Evolutionary conservation across 2,329 filamentous ascomycete species (phyloP).

Genomic region (Colletotrichum plurivorum): DNA sequence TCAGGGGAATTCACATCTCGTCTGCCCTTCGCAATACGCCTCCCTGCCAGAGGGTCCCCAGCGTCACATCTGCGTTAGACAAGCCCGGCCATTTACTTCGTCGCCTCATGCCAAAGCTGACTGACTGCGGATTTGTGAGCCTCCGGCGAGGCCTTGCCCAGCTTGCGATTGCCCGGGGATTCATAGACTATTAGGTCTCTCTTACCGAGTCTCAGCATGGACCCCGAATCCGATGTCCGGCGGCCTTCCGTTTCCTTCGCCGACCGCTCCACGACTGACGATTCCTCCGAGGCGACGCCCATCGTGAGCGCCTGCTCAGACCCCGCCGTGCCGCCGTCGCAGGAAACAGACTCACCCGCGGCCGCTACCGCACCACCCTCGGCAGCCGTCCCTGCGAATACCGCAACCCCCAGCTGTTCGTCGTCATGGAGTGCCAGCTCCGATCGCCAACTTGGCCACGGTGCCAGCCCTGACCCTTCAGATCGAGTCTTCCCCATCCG

Average conservation of each 20-base stretch:
- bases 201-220: conserved; percentile 10
- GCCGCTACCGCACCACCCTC: background rate
- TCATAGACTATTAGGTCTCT: conserved; percentile 33
- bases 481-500: conserved; percentile 86
- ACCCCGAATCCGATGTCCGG: conserved; percentile 17
- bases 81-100: background rate
- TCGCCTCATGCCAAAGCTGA: conserved; percentile 33
- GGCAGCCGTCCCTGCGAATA: conserved; percentile 38
- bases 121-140: conserved; percentile 28
- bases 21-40: background rate
- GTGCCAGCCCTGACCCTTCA: conserved; percentile 50
- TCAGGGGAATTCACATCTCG: background rate
- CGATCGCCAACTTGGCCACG: conserved; percentile 55
- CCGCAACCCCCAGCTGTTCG: conserved; percentile 44
- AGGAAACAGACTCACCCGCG: background rate
- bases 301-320: conserved; percentile 20
- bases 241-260: conserved; percentile 29
- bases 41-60: background rate
- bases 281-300: conserved; percentile 33
- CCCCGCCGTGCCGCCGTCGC: conserved; percentile 9
- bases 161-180: conserved; percentile 16
- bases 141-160: conserved; percentile 34
- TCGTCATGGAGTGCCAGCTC: conserved; percentile 60
- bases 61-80: background rate
- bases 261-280: conserved; percentile 19